Evolutionary conservation across 352 stramenopile genomes (phyloP).

Genomic region (Phytophthora pinifolia): DNA sequence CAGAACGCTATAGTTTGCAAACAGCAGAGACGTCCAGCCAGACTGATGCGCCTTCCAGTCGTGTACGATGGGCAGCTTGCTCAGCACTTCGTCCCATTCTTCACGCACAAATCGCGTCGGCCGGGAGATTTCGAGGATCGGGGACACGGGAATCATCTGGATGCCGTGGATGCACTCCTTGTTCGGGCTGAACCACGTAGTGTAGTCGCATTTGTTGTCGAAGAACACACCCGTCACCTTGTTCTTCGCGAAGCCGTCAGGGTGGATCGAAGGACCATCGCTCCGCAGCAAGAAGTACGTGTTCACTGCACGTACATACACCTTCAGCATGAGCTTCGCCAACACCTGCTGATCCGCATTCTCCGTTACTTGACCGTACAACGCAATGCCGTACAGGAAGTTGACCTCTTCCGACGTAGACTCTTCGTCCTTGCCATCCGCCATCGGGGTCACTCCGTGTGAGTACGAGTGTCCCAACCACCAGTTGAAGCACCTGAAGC

Average conservation of each 20-base stretch:
- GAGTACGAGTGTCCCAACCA: slow-evolving; percentile 71
- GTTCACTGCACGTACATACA: slow-evolving; percentile 56
- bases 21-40: slow-evolving; percentile 64
- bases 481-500: slow-evolving; percentile 65
- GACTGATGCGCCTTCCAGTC: slow-evolving; percentile 49
- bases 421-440: slow-evolving; percentile 72
- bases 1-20: slow-evolving; percentile 57
- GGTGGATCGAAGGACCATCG: slow-evolving; percentile 43
- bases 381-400: slow-evolving; percentile 56
- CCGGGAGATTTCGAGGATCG: slow-evolving; percentile 48
- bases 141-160: slow-evolving; percentile 71
- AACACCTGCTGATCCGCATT: slow-evolving; percentile 39
- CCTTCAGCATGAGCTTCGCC: slow-evolving; percentile 60
- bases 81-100: slow-evolving; percentile 64
- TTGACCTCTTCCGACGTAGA: slow-evolving; percentile 74
- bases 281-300: slow-evolving; percentile 68
- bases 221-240: slow-evolving; percentile 77
- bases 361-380: slow-evolving; percentile 53
- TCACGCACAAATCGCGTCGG: slow-evolving; percentile 46
- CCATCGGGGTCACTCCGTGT: slow-evolving; percentile 68
- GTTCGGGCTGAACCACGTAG: slow-evolving; percentile 73
- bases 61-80: slow-evolving; percentile 46
- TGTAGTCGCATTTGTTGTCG: slow-evolving; percentile 77
- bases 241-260: slow-evolving; percentile 53
- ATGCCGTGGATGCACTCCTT: slow-evolving; percentile 80